These are phyloP conservation scores for Xerocomus alliaceus DNA, from an alignment of 1,284 basidiomycete genomes.

Conservation along the genomic window DNA sequence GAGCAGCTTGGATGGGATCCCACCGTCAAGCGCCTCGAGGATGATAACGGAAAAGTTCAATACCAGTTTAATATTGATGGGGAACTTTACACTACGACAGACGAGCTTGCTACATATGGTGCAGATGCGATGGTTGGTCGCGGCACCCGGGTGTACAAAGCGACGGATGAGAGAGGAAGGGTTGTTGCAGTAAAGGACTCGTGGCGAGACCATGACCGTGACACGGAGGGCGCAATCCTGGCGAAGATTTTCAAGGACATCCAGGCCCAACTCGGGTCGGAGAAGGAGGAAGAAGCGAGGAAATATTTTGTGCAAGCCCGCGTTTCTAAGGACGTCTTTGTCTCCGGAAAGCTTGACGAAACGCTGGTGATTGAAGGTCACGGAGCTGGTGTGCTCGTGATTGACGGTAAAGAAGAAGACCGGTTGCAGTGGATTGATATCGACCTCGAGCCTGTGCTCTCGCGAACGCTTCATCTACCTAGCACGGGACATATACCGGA, in stretches of 20 bases:
- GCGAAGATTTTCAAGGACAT: slow-evolving; percentile 2
- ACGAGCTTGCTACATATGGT: slow-evolving; percentile 1
- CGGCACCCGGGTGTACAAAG: slow-evolving; percentile 17
- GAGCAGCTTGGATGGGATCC: background rate
- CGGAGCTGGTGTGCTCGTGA: too few species aligned
- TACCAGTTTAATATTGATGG: slow-evolving; percentile 8
- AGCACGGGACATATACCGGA: background rate
- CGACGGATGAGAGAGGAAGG: background rate
- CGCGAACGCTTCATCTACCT: background rate
- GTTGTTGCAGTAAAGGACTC: slow-evolving; percentile 12
- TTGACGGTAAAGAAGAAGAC: background rate
- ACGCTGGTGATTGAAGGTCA: background rate
- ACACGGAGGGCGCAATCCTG: slow-evolving; percentile 3
- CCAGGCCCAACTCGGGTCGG: background rate
- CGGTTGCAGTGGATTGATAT: background rate
- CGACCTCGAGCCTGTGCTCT: background rate
- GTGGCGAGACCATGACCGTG: slow-evolving; percentile 5
- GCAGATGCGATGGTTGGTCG: slow-evolving; percentile 12
- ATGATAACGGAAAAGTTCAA: background rate
- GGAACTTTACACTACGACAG: background rate
- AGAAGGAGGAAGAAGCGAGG: background rate
- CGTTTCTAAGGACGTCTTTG: slow-evolving; percentile 3
- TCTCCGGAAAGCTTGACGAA: background rate
- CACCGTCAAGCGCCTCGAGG: background rate
- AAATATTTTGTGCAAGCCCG: slow-evolving; percentile 7